phyloP scores from a whole-genome alignment of 2,329 filamentous ascomycete species.

The Botrytis pseudocinerea region DNA sequence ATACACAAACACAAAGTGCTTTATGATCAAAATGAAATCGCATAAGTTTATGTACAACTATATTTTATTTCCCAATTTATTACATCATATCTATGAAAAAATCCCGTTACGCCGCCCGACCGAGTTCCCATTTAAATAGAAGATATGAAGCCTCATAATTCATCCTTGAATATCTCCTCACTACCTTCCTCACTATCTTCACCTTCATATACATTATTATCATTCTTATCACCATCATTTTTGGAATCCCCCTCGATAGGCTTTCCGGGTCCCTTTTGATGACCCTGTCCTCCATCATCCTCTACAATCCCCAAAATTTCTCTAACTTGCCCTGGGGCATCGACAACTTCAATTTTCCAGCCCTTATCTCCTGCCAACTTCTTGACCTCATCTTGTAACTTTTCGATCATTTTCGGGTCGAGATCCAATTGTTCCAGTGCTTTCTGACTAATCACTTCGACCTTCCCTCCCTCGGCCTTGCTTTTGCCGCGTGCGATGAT shows the following conservation, averaged over 20 bases:
- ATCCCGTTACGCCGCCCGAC: not conserved
- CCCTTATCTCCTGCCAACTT: slow-evolving; percentile 67
- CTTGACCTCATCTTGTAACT: slow-evolving; percentile 67
- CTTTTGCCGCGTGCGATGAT: slow-evolving; percentile 35
- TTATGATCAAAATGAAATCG: not conserved
- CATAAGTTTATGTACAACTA: not conserved
- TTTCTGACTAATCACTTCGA: slow-evolving; percentile 55
- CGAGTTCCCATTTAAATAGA: too few relatives aligned
- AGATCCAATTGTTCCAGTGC: slow-evolving; percentile 66
- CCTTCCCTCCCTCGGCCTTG: slow-evolving; percentile 37
- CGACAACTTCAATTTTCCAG: slow-evolving; percentile 81
- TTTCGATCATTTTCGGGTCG: slow-evolving; percentile 62
- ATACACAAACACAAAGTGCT: not conserved
- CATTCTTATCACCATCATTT: not conserved
- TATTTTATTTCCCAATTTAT: not conserved
- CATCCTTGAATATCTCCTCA: slow-evolving; percentile 55
- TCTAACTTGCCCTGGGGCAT: slow-evolving; percentile 58
- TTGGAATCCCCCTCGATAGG: not conserved
- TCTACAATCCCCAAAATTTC: slow-evolving; percentile 73
- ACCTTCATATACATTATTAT: slow-evolving; percentile 40
- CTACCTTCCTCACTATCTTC: slow-evolving; percentile 48
- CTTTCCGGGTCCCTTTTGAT: slow-evolving; percentile 46
- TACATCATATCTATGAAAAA: too few relatives aligned
- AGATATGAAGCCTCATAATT: slow-evolving; percentile 44
- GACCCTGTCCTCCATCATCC: slow-evolving; percentile 52